These are phyloP conservation scores for Paecilomyces formosus DNA, from an alignment of 2,329 filamentous ascomycete species.

Conservation along the genomic window DNA sequence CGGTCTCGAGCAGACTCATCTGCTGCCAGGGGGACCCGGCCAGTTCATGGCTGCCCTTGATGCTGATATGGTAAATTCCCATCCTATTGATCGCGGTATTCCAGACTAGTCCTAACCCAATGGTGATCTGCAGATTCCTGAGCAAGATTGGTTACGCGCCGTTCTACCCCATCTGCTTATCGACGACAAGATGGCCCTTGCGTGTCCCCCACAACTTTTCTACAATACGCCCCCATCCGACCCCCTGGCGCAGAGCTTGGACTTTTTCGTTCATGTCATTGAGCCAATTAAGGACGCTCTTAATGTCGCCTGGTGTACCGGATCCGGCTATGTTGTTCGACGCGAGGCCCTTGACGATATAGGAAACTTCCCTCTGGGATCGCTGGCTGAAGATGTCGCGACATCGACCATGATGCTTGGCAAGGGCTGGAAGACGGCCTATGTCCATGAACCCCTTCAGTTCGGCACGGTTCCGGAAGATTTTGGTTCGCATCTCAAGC, in stretches of 20 bases:
- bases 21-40: conserved; percentile 48
- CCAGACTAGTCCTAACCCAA: conserved; percentile 3
- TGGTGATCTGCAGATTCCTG: conserved; percentile 43
- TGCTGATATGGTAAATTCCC: conserved; percentile 50
- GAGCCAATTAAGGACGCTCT: conserved; percentile 40
- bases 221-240: conserved; percentile 56
- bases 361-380: conserved; percentile 54
- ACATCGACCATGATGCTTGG: conserved; percentile 54
- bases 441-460: conserved; percentile 53
- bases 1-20: conserved; percentile 44
- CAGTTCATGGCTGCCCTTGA: conserved; percentile 58
- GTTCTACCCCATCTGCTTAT: conserved; percentile 52
- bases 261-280: conserved; percentile 51
- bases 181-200: conserved; percentile 51
- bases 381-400: conserved; percentile 54
- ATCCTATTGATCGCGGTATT: no score
- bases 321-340: conserved; percentile 54
- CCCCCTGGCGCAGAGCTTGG: conserved; percentile 51
- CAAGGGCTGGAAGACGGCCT: conserved; percentile 56
- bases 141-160: conserved; percentile 53
- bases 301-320: conserved; percentile 56
- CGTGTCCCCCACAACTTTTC: conserved; percentile 56
- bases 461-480: conserved; percentile 44
- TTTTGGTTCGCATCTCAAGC: conserved; percentile 27
- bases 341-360: conserved; percentile 55